These are phyloP conservation scores for Chenopodium suecicum DNA, from an alignment of 148 eudicot genomes.

Conservation along the genomic window DNA sequence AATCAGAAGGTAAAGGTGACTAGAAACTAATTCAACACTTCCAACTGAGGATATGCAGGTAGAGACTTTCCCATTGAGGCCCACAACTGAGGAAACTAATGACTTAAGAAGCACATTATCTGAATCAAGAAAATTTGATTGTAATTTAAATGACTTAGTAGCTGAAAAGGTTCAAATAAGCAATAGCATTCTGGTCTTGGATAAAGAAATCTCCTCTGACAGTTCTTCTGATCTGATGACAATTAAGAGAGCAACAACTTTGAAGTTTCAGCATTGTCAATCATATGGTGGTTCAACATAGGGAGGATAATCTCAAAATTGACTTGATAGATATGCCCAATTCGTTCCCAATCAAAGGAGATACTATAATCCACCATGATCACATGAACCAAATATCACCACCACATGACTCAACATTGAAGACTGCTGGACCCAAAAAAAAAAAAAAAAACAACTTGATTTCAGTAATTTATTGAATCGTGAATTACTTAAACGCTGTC, in stretches of 20 bases:
- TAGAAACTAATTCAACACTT: slow-evolving; percentile 10
- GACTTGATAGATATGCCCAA: slow-evolving; percentile 28
- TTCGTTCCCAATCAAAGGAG: slow-evolving; percentile 20
- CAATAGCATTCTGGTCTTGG: slow-evolving; percentile 16
- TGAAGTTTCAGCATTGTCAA: slow-evolving; percentile 20
- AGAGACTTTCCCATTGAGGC: slow-evolving; percentile 68
- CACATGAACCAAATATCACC: slow-evolving; percentile 16
- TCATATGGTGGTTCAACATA: slow-evolving; percentile 22
- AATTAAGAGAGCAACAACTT: slow-evolving; percentile 24
- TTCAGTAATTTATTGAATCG: neutral
- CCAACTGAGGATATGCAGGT: slow-evolving; percentile 37
- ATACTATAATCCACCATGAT: slow-evolving; percentile 10
- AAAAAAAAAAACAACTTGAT: neutral
- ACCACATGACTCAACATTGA: neutral
- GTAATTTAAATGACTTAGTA: slow-evolving; percentile 28
- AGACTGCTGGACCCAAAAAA: slow-evolving; percentile 25
- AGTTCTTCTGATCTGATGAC: slow-evolving; percentile 27
- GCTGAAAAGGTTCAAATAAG: slow-evolving; percentile 21
- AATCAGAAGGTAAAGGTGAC: slow-evolving; percentile 22
- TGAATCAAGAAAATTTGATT: slow-evolving; percentile 14
- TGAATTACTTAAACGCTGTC: neutral
- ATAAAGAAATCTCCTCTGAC: neutral
- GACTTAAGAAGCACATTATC: slow-evolving; percentile 28
- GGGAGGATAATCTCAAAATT: slow-evolving; percentile 15
- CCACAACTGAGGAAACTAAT: slow-evolving; percentile 31